A percentile compares a stretch with the other conserved stretches of the same genome.
These are phyloP conservation scores for Gaeumannomyces tritici DNA, from an alignment of 2,329 filamentous ascomycete genomes.

Conservation along the genomic window DNA sequence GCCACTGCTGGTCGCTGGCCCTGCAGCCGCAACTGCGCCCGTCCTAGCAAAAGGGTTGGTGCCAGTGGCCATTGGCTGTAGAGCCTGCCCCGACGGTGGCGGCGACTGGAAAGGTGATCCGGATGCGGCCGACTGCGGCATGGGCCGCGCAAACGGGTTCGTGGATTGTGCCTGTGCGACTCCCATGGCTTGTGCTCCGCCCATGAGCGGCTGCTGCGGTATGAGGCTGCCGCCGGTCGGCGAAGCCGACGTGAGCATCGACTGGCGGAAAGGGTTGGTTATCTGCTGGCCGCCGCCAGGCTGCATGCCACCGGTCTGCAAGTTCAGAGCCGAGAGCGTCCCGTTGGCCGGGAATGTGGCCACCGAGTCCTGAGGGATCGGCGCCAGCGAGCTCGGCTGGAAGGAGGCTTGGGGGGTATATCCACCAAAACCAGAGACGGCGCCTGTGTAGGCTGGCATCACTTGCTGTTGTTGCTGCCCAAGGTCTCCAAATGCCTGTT, in stretches of 20 bases:
- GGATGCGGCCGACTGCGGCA: slow-evolving; percentile 29
- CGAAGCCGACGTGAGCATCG: slow-evolving; percentile 50
- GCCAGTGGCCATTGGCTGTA: slow-evolving; percentile 41
- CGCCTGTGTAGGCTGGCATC: slow-evolving; percentile 48
- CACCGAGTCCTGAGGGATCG: slow-evolving; percentile 49
- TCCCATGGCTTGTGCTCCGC: slow-evolving; percentile 17
- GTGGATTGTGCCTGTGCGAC: slow-evolving; percentile 51
- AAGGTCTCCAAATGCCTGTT: slow-evolving; percentile 12
- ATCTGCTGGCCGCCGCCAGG: slow-evolving; percentile 34
- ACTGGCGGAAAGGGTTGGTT: slow-evolving; percentile 92
- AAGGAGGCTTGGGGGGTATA: slow-evolving; percentile 59
- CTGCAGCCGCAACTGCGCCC: slow-evolving; percentile 23
- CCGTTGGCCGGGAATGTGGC: slow-evolving; percentile 38
- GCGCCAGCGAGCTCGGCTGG: slow-evolving; percentile 39
- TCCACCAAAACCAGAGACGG: slow-evolving; percentile 72
- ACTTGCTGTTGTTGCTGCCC: slow-evolving; percentile 20
- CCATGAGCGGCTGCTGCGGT: slow-evolving; percentile 41
- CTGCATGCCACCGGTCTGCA: slow-evolving; percentile 28
- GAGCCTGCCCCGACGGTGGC: slow-evolving; percentile 24
- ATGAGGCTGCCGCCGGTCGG: slow-evolving; percentile 17
- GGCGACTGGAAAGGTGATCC: slow-evolving; percentile 32
- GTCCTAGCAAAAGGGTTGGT: slow-evolving; percentile 51
- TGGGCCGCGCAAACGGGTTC: slow-evolving; percentile 75
- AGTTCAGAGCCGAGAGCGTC: slow-evolving; percentile 23
- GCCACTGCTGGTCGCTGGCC: slow-evolving; percentile 34